Base-by-base conservation (phyloP, 192 early-diverging fungal species). In the Phlyctochytrium planicorne region DNA sequence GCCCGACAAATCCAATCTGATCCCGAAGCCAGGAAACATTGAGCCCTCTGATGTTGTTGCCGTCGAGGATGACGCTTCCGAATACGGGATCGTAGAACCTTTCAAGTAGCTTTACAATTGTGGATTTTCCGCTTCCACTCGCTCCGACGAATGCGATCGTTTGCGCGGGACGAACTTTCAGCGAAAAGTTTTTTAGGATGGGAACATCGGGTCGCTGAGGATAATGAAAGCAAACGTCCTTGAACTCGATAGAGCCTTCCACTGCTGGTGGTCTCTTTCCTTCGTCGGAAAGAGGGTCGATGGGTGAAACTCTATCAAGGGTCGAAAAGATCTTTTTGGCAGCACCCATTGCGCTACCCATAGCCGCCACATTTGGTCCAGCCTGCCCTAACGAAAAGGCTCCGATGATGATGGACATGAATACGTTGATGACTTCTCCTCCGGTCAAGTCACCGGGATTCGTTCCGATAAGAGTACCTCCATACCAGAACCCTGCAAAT, bases 111-210 rank as follows among this genome's bases (percentile, higher is more conserved):
- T 66, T 93, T 87, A 80, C 86, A 80, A 67, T 91, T 82, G 77
- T 90, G 6, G 79, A 83, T 66, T 91, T 91, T 23, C 90, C 90
- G 61, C 80, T 85, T 1, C 91, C 91, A 17, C 89, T 91, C 3
- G 87, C 79, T 1, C 95, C 95, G 2, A 94, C 93, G 30, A 97
- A 67, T 3, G 95, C 95, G 40, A 97, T 82, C 16, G 91, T 95
- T 72, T 80, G 74, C 27, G 90, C 91, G n/a, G 88, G 71, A 29
- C 76, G 66, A 24, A 90, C 76, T 33, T 79, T 64, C n/a, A 91
- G 70, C 53, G 70, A 68, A 30, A 89, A 76, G 50, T 79, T 73
- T 12, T 82, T 72, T 30, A 87, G 75, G 64, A 91, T 84, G 1
- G 77, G 76, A 53, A 88, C 79, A 52, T 89, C 84, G 0, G 82